These are phyloP conservation scores for Clarireedia monteithiana DNA, from an alignment of 2,329 filamentous ascomycete genomes.

Conservation along the genomic window DNA sequence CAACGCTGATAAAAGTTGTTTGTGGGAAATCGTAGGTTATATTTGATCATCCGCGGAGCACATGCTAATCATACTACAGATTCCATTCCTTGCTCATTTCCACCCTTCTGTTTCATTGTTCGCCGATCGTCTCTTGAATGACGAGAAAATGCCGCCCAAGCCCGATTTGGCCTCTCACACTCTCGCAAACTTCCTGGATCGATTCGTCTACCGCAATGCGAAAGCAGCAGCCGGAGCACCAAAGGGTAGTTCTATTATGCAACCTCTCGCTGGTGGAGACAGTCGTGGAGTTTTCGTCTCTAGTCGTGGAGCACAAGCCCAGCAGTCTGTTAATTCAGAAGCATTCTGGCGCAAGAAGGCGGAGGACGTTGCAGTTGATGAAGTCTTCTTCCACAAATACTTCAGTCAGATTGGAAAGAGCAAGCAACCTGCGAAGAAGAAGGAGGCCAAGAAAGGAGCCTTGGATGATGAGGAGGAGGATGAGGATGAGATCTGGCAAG, in stretches of 20 bases:
- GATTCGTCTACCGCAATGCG: constrained; percentile 95
- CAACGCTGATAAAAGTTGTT: constrained; percentile 84
- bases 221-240: constrained; percentile 57
- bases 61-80: constrained; percentile 22
- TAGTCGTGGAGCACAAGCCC: constrained; percentile 34
- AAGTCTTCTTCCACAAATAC: constrained; percentile 98
- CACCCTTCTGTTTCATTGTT: constrained; percentile 89
- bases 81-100: constrained; percentile 72
- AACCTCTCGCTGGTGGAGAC: constrained; percentile 66
- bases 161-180: constrained; percentile 87
- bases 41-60: neutral
- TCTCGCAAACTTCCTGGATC: constrained; percentile 90
- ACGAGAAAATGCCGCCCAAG: constrained; percentile 70
- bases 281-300: constrained; percentile 53
- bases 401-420: constrained; percentile 68
- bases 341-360: constrained; percentile 85
- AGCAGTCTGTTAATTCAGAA: constrained; percentile 73
- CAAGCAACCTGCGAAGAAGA: constrained; percentile 45
- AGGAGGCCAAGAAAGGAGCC: constrained; percentile 44
- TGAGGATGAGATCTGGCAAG: constrained; percentile 86
- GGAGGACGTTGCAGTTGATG: constrained; percentile 82
- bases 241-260: constrained; percentile 91
- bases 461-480: constrained; percentile 40
- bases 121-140: constrained; percentile 62
- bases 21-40: constrained; percentile 75